Percentiles rank a stretch among this genome's conserved stretches.
These are phyloP conservation scores for Diplosphaera chodatii DNA, from an alignment of 139 green algal genomes.

Conservation along the genomic window DNA sequence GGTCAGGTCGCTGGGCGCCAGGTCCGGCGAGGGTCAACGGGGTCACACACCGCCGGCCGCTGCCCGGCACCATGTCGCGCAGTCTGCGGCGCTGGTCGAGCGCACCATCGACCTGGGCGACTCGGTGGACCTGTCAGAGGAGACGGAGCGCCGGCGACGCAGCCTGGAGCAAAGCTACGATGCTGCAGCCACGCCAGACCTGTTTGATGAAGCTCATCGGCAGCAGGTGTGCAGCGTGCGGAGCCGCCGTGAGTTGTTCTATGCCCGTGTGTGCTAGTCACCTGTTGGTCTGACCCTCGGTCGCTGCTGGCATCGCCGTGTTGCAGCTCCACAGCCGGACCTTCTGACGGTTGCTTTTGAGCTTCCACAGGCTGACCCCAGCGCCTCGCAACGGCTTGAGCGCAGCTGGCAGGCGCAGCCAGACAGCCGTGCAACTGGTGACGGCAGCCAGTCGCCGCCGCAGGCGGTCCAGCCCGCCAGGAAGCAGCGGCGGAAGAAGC, in stretches of 20 bases:
- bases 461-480: not conserved
- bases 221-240: not conserved
- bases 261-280: not conserved
- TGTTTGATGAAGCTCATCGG: not conserved
- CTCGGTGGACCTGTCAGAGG: not conserved
- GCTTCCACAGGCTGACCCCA: not conserved
- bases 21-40: not conserved
- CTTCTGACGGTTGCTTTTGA: not conserved
- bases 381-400: not conserved
- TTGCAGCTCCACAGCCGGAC: not conserved
- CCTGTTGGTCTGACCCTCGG: too few relatives aligned
- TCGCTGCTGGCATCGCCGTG: not conserved
- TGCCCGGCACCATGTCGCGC: not conserved
- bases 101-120: not conserved
- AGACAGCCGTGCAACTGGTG: not conserved
- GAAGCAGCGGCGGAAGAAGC: not conserved
- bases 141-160: conserved; percentile 6
- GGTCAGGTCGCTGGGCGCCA: too few relatives aligned
- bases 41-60: not conserved
- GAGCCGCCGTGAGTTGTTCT: not conserved
- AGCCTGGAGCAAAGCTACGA: conserved; percentile 7
- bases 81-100: not conserved
- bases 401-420: not conserved
- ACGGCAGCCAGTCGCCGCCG: too few relatives aligned
- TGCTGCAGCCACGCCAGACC: not conserved